Percentiles rank a stretch among this genome's conserved stretches.
These are phyloP conservation scores for Primulina eburnea DNA, from an alignment of 257 asterid genomes.

Conservation along the genomic window DNA sequence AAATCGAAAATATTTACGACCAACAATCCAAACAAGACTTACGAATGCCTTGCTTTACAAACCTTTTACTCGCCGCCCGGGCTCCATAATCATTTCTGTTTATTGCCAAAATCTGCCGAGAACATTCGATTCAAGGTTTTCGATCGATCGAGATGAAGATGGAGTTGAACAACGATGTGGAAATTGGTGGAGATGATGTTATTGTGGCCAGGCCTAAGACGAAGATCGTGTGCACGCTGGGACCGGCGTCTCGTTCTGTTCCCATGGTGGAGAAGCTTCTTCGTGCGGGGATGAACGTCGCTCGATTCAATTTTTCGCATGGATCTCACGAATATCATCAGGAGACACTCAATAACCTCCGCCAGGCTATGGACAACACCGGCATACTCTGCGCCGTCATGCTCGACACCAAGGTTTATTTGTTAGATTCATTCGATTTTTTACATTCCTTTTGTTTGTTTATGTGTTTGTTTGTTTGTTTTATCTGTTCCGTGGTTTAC, in stretches of 20 bases:
- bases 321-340: background rate
- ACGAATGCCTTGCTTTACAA: background rate
- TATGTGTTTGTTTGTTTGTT: background rate
- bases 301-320: background rate
- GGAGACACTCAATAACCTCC: background rate
- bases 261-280: background rate
- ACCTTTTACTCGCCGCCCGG: background rate
- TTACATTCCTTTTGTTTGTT: background rate
- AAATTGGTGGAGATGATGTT: background rate
- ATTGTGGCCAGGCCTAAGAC: background rate
- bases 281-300: background rate
- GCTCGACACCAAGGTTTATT: background rate
- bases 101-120: background rate
- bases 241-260: background rate
- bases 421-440: background rate
- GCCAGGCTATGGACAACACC: conserved; percentile 3
- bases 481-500: too few relatives aligned
- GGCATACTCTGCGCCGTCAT: background rate
- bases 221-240: conserved; percentile 9
- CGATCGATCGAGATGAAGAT: background rate
- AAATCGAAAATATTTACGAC: too few relatives aligned
- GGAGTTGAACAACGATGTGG: background rate
- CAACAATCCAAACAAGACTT: background rate
- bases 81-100: background rate
- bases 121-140: background rate